Base-by-base conservation (phyloP, 2,329 filamentous ascomycete species). In the Fusarium equiseti region DNA sequence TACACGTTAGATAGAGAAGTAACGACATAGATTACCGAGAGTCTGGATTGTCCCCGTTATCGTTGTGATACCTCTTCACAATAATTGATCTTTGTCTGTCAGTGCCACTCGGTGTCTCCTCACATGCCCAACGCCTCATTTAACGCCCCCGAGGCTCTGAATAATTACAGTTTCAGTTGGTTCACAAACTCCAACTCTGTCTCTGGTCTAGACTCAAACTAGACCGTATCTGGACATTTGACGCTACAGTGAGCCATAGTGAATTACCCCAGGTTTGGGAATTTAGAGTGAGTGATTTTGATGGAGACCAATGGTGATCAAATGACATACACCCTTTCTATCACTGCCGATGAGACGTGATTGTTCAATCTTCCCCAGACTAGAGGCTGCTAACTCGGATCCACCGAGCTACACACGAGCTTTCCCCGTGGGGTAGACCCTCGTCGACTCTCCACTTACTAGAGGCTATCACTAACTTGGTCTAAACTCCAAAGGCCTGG, bases 361-460 rank as follows among this genome's bases (percentile, higher is more conserved):
- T 24, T 44, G 22, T 44, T 43, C 62, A 53, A 38, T 35, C 38
- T 40, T 40, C 35, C 42, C 42, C 32, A 44, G 16, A 29, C 20
- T 18, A 49, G 31, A 22, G 24, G 13, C 18, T 18, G n/a, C 27
- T 49, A 49, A 55, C n/a, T 62, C 58, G 62, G 62, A 18, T 29
- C 63, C 58, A 60, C 58, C 62, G 63, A 66, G 20, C 45, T 26
- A 40, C 42, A 20, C 55, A 58, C 27, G 31, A 59, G 59, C 54
- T 62, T 65, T 66, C 63, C 62, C 63, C 63, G 63, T 66, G 63
- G 63, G 63, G 63, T 53, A 66, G 31, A 50, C 29, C 59, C 49
- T 48, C 42, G 27, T 50, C 32, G 20, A 16, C 18, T 64, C 31
- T 18, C 50, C 50, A 52, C 46, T 44, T 22, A 18, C 18, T 59